Percentiles rank a stretch among this genome's conserved stretches.
These are phyloP conservation scores for Nakaseomyces sp. DNA, from an alignment of 1,139 yeast species.

Conservation along the genomic window DNA sequence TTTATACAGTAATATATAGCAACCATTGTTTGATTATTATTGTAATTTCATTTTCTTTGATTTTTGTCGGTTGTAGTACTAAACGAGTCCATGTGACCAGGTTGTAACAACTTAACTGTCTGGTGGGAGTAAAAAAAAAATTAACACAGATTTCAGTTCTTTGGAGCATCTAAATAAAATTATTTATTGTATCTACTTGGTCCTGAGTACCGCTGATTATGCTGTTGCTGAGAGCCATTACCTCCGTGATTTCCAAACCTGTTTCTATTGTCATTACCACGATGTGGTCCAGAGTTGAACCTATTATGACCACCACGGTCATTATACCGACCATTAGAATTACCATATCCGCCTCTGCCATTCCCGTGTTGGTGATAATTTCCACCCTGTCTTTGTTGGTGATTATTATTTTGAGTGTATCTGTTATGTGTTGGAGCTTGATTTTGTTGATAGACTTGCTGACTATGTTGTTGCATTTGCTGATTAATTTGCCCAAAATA, in stretches of 20 bases:
- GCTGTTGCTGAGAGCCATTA: not conserved
- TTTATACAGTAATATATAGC: too few relatives aligned
- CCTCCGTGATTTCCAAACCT: conserved; percentile 2
- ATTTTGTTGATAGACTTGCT: conserved; percentile 1
- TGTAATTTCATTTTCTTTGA: too few relatives aligned
- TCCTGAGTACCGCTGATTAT: conserved; percentile 2
- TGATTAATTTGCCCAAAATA: conserved; percentile 18
- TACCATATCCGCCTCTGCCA: conserved; percentile 8
- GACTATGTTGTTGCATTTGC: conserved; percentile 8
- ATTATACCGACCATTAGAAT: conserved; percentile 12
- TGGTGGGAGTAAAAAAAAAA: not conserved
- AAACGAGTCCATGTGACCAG: too few relatives aligned
- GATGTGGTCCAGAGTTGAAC: conserved; percentile 9
- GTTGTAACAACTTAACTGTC: too few relatives aligned
- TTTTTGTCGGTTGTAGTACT: too few relatives aligned
- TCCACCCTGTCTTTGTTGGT: conserved; percentile 5
- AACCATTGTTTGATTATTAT: too few relatives aligned
- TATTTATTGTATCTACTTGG: conserved; percentile 6
- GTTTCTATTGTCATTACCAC: conserved; percentile 4
- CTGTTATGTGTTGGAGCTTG: conserved; percentile 6
- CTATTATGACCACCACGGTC: conserved; percentile 15
- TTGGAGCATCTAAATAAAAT: too few relatives aligned
- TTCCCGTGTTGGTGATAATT: conserved; percentile 3
- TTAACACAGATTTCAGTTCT: too few relatives aligned
- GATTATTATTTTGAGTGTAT: conserved; percentile 18